A percentile compares a stretch with the other conserved stretches of the same genome.
Evolutionary conservation across 768 basidiomycete genomes (phyloP).

Genomic region (Trametes maxima): DNA sequence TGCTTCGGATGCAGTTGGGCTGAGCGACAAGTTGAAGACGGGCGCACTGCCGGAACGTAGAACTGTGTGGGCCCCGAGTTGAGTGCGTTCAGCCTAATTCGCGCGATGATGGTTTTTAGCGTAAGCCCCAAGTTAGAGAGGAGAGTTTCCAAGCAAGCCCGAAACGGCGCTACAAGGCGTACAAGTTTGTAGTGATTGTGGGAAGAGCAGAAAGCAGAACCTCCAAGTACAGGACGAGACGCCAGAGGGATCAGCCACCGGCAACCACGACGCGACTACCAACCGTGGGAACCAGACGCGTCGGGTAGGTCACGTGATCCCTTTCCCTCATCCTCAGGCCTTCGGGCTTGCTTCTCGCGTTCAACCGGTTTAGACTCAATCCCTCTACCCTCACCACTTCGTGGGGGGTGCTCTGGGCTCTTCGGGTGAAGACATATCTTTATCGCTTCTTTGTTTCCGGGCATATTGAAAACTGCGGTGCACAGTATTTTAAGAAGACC

Average conservation of each 20-base stretch:
- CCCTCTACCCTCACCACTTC: too few species aligned
- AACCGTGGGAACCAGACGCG: conserved; percentile 24
- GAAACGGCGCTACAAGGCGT: too few species aligned
- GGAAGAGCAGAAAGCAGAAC: background rate
- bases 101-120: background rate
- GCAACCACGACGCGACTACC: conserved; percentile 12
- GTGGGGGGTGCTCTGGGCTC: too few species aligned
- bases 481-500: too few species aligned
- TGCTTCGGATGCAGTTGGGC: background rate
- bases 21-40: background rate
- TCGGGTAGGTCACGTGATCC: conserved; percentile 14
- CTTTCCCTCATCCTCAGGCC: background rate
- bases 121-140: background rate
- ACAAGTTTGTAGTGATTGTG: too few species aligned
- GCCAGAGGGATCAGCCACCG: background rate
- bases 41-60: background rate
- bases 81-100: background rate
- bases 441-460: too few species aligned
- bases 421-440: too few species aligned
- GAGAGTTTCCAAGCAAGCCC: background rate
- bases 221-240: background rate
- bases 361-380: too few species aligned
- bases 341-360: background rate
- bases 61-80: background rate
- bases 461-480: too few species aligned